Percentiles rank a stretch among this genome's conserved stretches.
phyloP scores from a whole-genome alignment of 2,329 filamentous ascomycete genomes.

The Beauveria scarabaeidicola region DNA sequence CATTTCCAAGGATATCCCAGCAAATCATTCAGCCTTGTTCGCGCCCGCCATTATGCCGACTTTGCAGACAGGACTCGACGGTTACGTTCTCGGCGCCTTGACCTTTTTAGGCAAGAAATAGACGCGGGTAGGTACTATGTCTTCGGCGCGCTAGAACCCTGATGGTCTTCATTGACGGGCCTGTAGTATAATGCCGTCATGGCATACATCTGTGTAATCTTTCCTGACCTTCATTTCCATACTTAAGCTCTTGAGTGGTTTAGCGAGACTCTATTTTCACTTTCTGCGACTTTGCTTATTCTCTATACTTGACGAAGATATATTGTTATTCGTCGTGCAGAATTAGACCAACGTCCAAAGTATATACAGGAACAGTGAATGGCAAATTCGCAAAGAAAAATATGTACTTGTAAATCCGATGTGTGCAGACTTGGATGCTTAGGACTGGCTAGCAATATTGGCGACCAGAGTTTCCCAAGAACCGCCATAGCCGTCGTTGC shows the following conservation, averaged over 20 bases:
- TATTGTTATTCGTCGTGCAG: not conserved
- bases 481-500: slow-evolving; percentile 13
- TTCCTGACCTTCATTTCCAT: not conserved
- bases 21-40: slow-evolving; percentile 20
- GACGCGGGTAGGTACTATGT: not conserved
- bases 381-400: not conserved
- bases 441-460: slow-evolving; percentile 14
- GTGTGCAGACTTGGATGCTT: not conserved
- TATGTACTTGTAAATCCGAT: not conserved
- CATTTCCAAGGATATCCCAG: slow-evolving; percentile 15
- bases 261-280: not conserved
- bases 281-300: not conserved
- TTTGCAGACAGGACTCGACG: slow-evolving; percentile 16
- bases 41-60: slow-evolving; percentile 19
- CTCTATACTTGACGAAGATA: not conserved
- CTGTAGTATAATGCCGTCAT: not conserved
- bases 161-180: not conserved
- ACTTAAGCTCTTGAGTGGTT: not conserved
- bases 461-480: slow-evolving; percentile 15
- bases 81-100: slow-evolving; percentile 15
- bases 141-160: not conserved
- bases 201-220: not conserved
- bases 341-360: not conserved
- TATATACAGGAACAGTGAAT: not conserved
- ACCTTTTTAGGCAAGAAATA: slow-evolving; percentile 11